phyloP scores from a whole-genome alignment of 1,139 yeast species.

The Insectozyma bohioensis region DNA sequence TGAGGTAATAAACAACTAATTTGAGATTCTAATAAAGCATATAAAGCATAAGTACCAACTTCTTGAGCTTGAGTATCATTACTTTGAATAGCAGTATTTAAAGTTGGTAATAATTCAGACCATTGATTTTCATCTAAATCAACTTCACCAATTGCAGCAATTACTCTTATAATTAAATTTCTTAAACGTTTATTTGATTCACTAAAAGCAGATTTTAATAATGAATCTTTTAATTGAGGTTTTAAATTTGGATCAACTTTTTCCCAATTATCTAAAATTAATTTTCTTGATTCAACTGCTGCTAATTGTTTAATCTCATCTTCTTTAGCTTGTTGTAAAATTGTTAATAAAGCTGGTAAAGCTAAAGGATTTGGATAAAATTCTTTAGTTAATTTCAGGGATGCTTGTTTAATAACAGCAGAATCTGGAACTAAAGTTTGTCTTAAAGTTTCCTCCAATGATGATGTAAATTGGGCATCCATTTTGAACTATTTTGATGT shows the following conservation, averaged over 20 bases:
- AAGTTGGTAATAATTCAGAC: constrained; percentile 73
- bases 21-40: constrained; percentile 75
- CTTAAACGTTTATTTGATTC: constrained; percentile 62
- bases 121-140: constrained; percentile 70
- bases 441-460: constrained; percentile 75
- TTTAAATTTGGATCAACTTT: constrained; percentile 51
- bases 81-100: constrained; percentile 66
- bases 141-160: constrained; percentile 78
- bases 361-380: constrained; percentile 72
- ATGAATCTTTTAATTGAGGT: constrained; percentile 61
- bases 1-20: constrained; percentile 62
- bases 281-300: constrained; percentile 92
- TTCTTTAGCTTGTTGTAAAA: constrained; percentile 66
- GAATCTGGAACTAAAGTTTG: constrained; percentile 79
- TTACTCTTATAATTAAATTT: constrained; percentile 87
- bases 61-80: constrained; percentile 67
- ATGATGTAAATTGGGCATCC: constrained; percentile 70
- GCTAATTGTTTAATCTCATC: constrained; percentile 78
- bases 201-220: constrained; percentile 68
- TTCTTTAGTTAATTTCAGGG: constrained; percentile 68
- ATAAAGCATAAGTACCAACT: constrained; percentile 78
- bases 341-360: constrained; percentile 79
- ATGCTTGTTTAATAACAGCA: constrained; percentile 77
- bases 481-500: constrained; percentile 22
- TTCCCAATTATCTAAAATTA: constrained; percentile 74